Conservation (phyloP, 352 stramenopile genomes). For the Pilasporangium apinafurcum region DNA sequence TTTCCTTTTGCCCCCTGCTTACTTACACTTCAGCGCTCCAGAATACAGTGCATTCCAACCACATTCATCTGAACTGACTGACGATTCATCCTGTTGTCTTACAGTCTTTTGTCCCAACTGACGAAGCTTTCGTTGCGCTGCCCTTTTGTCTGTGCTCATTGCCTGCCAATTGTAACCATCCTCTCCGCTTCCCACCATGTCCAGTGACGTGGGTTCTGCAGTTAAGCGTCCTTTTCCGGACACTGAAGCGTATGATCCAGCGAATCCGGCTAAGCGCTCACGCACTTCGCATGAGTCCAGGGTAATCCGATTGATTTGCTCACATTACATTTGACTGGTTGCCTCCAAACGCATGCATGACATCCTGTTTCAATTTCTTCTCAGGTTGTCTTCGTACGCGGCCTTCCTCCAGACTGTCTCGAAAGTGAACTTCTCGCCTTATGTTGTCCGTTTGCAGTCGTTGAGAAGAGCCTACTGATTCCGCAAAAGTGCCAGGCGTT, state of each 20-base stretch:
- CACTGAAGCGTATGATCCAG: constrained; percentile 10
- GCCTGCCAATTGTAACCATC: neutral
- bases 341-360: no score
- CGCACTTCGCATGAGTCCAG: constrained; percentile 32
- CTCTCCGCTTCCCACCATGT: neutral
- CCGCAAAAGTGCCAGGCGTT: constrained; percentile 73
- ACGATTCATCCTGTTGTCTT: no score
- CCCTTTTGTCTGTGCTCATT: neutral
- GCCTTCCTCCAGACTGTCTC: constrained; percentile 65
- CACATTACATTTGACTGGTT: neutral
- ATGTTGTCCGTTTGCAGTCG: constrained; percentile 73
- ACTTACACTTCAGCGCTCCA: no score
- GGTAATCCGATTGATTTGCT: constrained; percentile 22
- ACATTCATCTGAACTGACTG: no score
- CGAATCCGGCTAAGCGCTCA: constrained; percentile 32
- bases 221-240: constrained; percentile 37
- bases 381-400: constrained; percentile 75
- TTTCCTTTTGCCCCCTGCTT: no score
- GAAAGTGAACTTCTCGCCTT: constrained; percentile 79
- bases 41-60: no score
- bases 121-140: neutral
- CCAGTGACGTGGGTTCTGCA: neutral
- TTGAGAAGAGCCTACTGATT: constrained; percentile 76
- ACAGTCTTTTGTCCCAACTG: no score
- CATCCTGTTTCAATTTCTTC: neutral